Conservation (phyloP, 75 land plant genomes). For the Pinus tabuliformis region DNA sequence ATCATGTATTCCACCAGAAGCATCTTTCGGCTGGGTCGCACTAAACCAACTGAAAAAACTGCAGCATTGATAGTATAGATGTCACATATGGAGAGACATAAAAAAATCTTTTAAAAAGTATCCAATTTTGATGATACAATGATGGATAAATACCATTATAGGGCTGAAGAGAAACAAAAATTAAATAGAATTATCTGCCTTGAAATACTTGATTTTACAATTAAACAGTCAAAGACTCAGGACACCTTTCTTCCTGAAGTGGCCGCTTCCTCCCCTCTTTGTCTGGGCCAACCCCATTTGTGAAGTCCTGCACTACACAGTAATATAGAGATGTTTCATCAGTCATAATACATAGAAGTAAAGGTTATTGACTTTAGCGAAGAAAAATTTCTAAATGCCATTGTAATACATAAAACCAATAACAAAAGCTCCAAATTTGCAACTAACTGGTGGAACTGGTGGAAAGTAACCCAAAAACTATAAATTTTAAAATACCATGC, state of each 20-base stretch:
- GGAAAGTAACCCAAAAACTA: too few relatives aligned
- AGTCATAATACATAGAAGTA: too few relatives aligned
- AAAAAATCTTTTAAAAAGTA: too few relatives aligned
- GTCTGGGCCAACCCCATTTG: slow-evolving; percentile 63
- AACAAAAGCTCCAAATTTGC: too few relatives aligned
- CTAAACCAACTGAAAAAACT: slow-evolving; percentile 76
- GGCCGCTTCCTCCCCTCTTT: slow-evolving; percentile 81
- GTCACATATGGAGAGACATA: too few relatives aligned
- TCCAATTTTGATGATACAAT: too few relatives aligned
- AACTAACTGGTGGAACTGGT: too few relatives aligned
- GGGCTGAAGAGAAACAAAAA: background rate
- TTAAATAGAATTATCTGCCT: background rate
- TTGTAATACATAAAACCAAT: too few relatives aligned
- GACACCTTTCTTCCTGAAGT: slow-evolving; percentile 68
- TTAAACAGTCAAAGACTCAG: background rate
- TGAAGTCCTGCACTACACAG: slow-evolving; percentile 42
- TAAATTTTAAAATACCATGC: slow-evolving; percentile 54
- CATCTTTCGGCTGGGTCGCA: slow-evolving; percentile 36
- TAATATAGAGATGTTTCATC: too few relatives aligned
- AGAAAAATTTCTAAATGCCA: too few relatives aligned
- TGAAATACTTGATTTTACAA: background rate
- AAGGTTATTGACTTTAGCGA: too few relatives aligned
- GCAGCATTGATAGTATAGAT: slow-evolving; percentile 2
- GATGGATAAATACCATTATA: too few relatives aligned
- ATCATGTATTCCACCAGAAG: slow-evolving; percentile 49